Percentiles rank a stretch among this genome's conserved stretches.
phyloP scores from a whole-genome alignment of 2,329 filamentous ascomycete species.

The Phaeosphaeria sp. region DNA sequence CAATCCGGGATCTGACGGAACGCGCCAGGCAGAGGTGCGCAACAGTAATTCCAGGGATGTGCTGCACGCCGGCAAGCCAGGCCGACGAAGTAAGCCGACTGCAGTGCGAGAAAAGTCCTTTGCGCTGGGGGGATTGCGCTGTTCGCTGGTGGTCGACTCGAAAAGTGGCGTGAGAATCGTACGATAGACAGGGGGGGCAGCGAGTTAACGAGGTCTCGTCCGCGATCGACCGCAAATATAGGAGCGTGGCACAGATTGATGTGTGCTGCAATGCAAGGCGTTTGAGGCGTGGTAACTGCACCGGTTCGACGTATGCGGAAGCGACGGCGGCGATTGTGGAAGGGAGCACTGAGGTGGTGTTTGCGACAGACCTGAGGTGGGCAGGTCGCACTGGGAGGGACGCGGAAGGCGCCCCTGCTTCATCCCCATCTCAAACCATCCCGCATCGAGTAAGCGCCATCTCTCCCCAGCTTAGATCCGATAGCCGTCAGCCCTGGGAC shows the following conservation, averaged over 20 bases:
- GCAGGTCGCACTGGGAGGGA: background rate
- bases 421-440: background rate
- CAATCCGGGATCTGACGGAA: background rate
- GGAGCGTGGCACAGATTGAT: background rate
- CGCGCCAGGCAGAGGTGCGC: background rate
- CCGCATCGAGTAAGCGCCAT: background rate
- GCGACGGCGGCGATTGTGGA: background rate
- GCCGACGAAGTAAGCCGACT: background rate
- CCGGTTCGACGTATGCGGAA: background rate
- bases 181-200: slow-evolving; percentile 2
- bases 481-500: background rate
- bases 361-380: background rate
- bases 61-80: background rate
- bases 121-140: background rate
- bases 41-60: background rate
- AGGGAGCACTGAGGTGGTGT: background rate
- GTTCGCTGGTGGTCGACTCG: background rate
- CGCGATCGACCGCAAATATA: background rate
- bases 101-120: background rate
- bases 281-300: background rate
- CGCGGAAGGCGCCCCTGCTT: background rate
- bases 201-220: background rate
- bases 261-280: background rate
- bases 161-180: slow-evolving; percentile 2
- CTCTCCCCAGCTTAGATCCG: background rate